Evolutionary conservation across 352 stramenopile species (phyloP).

Genomic region (Phytophthora sp.): DNA sequence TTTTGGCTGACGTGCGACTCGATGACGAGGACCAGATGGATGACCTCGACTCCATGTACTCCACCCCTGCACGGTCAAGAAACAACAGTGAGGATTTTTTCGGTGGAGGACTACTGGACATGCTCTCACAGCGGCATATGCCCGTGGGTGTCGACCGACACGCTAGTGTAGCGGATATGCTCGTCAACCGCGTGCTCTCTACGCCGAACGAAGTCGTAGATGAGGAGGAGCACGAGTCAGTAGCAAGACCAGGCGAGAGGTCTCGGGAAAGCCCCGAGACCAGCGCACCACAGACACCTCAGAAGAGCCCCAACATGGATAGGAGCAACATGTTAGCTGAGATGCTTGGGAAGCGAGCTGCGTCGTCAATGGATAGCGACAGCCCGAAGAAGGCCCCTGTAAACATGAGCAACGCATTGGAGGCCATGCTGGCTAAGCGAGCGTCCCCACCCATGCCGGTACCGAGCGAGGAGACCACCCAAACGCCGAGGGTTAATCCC

Average conservation of each 20-base stretch:
- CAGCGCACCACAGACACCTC: background rate
- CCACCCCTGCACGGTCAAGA: slow-evolving; percentile 29
- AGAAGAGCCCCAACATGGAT: slow-evolving; percentile 18
- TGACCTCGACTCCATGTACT: slow-evolving; percentile 37
- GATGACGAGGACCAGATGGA: slow-evolving; percentile 32
- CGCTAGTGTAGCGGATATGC: slow-evolving; percentile 44
- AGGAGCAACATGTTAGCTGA: slow-evolving; percentile 45
- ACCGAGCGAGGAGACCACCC: slow-evolving; percentile 6
- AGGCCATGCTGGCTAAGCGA: slow-evolving; percentile 47
- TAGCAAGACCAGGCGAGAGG: background rate
- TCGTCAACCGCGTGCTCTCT: slow-evolving; percentile 21
- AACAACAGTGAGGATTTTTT: slow-evolving; percentile 45
- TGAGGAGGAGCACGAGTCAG: slow-evolving; percentile 17
- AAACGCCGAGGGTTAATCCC: slow-evolving; percentile 40
- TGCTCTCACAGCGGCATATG: slow-evolving; percentile 48
- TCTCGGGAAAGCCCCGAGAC: background rate
- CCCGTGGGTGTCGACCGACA: slow-evolving; percentile 37
- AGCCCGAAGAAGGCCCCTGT: background rate
- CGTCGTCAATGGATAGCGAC: slow-evolving; percentile 17
- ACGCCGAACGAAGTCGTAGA: slow-evolving; percentile 17
- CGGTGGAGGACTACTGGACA: slow-evolving; percentile 31
- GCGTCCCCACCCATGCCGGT: slow-evolving; percentile 2
- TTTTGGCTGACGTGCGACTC: slow-evolving; percentile 32
- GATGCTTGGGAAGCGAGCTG: slow-evolving; percentile 40
- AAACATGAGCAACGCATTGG: slow-evolving; percentile 40